phyloP scores from a whole-genome alignment of 257 asterid genomes.

The Nicotiana knightiana region DNA sequence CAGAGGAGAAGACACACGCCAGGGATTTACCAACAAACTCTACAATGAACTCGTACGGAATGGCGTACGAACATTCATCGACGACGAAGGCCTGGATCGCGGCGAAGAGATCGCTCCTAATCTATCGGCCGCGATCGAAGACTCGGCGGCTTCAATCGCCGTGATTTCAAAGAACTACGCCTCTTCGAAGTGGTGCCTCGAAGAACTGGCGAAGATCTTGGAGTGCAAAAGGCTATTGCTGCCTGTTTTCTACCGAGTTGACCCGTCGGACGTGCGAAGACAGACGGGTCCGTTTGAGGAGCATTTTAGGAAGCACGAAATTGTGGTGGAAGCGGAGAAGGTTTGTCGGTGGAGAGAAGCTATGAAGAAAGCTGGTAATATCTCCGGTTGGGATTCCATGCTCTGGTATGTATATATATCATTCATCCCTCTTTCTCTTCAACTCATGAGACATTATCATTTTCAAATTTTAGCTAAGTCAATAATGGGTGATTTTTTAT shows the following conservation, averaged over 20 bases:
- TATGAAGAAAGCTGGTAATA: constrained; percentile 21
- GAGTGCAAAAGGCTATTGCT: constrained; percentile 13
- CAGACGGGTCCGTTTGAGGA: constrained; percentile 21
- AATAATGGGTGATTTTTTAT: too few species aligned
- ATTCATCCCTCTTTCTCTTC: neutral
- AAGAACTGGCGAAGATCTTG: constrained; percentile 19
- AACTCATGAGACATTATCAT: too few species aligned
- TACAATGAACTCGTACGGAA: constrained; percentile 16
- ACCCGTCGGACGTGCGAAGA: constrained; percentile 25
- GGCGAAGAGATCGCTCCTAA: constrained; percentile 21
- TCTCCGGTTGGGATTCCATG: constrained; percentile 27
- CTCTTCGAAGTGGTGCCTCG: constrained; percentile 27
- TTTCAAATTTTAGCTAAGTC: too few species aligned
- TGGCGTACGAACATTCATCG: constrained; percentile 24
- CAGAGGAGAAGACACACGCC: constrained; percentile 27
- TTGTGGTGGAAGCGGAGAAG: neutral
- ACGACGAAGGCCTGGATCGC: constrained; percentile 14
- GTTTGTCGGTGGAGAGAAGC: constrained; percentile 24
- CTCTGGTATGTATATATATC: neutral
- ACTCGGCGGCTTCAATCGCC: constrained; percentile 26
- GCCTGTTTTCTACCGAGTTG: constrained; percentile 24
- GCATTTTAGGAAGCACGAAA: neutral
- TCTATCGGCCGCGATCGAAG: constrained; percentile 13
- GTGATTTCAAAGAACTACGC: constrained; percentile 27
- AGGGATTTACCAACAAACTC: constrained; percentile 17